A percentile compares a stretch with the other conserved stretches of the same genome.
These are phyloP conservation scores for Globisporangium barbulae DNA, from an alignment of 352 stramenopile genomes.

Conservation along the genomic window DNA sequence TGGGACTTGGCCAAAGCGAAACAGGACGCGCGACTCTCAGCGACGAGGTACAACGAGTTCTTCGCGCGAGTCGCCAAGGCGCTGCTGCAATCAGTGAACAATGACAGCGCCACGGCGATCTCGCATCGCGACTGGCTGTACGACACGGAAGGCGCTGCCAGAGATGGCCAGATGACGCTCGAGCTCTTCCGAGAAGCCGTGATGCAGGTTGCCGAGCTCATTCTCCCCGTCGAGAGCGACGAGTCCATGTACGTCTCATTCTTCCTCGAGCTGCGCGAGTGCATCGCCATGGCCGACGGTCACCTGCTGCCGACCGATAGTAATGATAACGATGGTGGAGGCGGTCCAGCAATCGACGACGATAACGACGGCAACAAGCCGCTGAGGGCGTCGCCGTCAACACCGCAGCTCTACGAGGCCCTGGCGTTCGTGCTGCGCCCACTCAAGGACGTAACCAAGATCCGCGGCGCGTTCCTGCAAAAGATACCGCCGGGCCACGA, in stretches of 20 bases:
- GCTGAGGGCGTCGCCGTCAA: slow-evolving; percentile 9
- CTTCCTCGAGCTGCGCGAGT: slow-evolving; percentile 55
- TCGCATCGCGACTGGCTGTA: slow-evolving; percentile 70
- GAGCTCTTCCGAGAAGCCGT: slow-evolving; percentile 59
- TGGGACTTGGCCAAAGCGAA: slow-evolving; percentile 60
- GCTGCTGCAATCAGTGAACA: slow-evolving; percentile 46
- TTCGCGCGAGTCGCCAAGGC: slow-evolving; percentile 59
- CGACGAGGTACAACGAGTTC: slow-evolving; percentile 45
- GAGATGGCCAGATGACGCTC: slow-evolving; percentile 22
- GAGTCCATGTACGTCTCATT: slow-evolving; percentile 40
- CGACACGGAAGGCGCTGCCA: slow-evolving; percentile 34
- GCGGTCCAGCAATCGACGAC: not conserved
- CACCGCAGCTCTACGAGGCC: slow-evolving; percentile 12
- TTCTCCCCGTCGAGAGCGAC: slow-evolving; percentile 59
- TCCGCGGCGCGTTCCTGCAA: slow-evolving; percentile 52
- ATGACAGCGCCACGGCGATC: slow-evolving; percentile 30
- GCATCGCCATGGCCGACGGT: slow-evolving; percentile 23
- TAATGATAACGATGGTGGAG: not conserved
- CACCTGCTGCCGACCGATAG: not conserved
- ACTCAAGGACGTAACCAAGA: slow-evolving; percentile 46
- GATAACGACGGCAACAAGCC: not conserved
- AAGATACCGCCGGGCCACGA: slow-evolving; percentile 45
- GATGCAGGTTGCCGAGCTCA: slow-evolving; percentile 56
- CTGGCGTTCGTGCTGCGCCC: slow-evolving; percentile 25
- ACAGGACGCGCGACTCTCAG: slow-evolving; percentile 20